Base-by-base conservation (phyloP, 2,329 filamentous ascomycete genomes). In the Colletotrichum endophyticum region DNA sequence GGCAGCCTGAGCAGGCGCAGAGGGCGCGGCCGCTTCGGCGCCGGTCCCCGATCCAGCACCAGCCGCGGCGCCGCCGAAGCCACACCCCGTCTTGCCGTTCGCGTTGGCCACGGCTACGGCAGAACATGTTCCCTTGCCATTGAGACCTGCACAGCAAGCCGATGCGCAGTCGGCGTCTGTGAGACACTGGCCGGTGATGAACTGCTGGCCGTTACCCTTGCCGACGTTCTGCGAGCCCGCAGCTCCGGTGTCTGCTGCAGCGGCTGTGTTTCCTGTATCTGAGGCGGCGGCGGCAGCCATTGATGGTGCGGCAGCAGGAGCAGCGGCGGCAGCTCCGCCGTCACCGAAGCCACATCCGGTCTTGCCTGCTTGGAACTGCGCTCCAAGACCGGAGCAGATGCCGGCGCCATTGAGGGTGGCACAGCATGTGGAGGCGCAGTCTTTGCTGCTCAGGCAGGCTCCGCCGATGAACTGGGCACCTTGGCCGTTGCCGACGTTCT, bases 61-160 rank as follows among this genome's bases (percentile, higher is more conserved):
- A 25, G 44, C n/a, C 44, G n/a, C 44, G n/a, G 44, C 44, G 11
- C 44, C 44, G 44, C 44, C 44, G 19, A 49, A 49, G 4, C 44
- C 44, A 12, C 44, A 49, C 12, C 22, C 25, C 1, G 22, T 82
- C 74, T 85, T 85, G 25, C 83, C 84, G 16, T 79, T 80, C 66
- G 82, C 81, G 28, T 75, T 80, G 19, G 82, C 79, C 1, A 82
- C 83, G 3, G 81, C 84, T 2, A 79, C 62, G 12, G 83, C 83
- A 9, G 84, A 84, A 78, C 84, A 85, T 34, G 84, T 82, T 7
- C 83, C 83, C 59, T 81, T 83, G 56, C 83, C 83, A 39, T 81
- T 83, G 44, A 80, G 82, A 6, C 72, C 81, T 6, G 82, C 82
- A 63, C 84, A 85, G 72, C 84, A 85, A 13, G 79, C 79, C 1